These are phyloP conservation scores for Mucor irregularis DNA, from an alignment of 371 early-diverging fungal species.

Conservation along the genomic window DNA sequence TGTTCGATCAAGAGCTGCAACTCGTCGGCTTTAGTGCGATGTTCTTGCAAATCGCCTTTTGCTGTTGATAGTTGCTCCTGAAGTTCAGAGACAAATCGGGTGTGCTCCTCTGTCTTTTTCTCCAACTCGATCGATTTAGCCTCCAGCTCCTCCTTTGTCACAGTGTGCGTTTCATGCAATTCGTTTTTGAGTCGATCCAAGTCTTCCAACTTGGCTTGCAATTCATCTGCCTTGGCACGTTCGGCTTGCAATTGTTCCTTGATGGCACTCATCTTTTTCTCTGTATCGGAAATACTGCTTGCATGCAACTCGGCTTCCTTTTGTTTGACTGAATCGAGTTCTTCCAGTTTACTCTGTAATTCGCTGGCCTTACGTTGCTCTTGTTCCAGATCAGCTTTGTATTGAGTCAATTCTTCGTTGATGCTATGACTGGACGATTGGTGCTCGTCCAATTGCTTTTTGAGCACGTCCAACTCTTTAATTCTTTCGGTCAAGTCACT, in stretches of 20 bases:
- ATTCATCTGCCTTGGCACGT: background rate
- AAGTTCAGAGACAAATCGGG: background rate
- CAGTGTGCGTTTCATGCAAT: background rate
- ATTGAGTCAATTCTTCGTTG: background rate
- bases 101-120: background rate
- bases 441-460: background rate
- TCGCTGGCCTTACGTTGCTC: background rate
- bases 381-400: background rate
- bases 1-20: constrained; percentile 1
- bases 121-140: no score
- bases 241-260: constrained; percentile 2
- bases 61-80: background rate
- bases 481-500: constrained; percentile 3
- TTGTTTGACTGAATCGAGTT: constrained; percentile 2
- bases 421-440: background rate
- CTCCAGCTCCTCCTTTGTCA: background rate
- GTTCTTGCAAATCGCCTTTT: background rate
- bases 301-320: background rate
- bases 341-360: constrained; percentile 6
- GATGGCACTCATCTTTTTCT: background rate
- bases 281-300: background rate
- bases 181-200: background rate
- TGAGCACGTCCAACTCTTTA: background rate
- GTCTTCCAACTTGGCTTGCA: background rate
- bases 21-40: constrained; percentile 1